These are phyloP conservation scores for Coemansia sp. DNA, from an alignment of 192 early-diverging fungal genomes.

Conservation along the genomic window DNA sequence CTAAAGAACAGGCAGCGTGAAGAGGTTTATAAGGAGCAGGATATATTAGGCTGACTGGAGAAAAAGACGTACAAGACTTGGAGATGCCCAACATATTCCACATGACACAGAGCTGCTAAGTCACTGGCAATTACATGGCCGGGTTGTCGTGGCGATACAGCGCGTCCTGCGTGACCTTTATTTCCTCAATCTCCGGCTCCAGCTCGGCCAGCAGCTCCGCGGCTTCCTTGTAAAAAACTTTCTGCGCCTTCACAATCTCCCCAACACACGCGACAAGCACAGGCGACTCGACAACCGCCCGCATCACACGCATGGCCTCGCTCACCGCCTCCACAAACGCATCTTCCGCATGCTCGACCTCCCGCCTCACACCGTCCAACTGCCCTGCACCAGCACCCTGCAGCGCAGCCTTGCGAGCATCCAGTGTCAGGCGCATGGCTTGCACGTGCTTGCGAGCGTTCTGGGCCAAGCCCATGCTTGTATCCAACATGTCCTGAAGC, in stretches of 20 bases:
- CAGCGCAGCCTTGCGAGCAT: slow-evolving; percentile 78
- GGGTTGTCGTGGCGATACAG: slow-evolving; percentile 63
- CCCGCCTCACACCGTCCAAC: slow-evolving; percentile 70
- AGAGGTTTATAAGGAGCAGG: too few species aligned
- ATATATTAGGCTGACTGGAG: too few species aligned
- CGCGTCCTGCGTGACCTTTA: slow-evolving; percentile 90
- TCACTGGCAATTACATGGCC: too few species aligned
- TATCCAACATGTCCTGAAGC: slow-evolving; percentile 65
- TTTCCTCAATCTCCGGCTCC: slow-evolving; percentile 92
- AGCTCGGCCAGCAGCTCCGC: slow-evolving; percentile 66
- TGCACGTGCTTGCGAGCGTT: slow-evolving; percentile 84
- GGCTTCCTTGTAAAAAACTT: slow-evolving; percentile 83
- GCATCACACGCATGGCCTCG: slow-evolving; percentile 94
- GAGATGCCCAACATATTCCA: too few species aligned
- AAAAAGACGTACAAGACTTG: too few species aligned
- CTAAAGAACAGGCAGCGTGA: too few species aligned
- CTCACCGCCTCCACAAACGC: slow-evolving; percentile 93
- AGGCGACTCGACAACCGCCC: slow-evolving; percentile 80
- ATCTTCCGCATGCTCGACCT: slow-evolving; percentile 93
- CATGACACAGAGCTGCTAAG: too few species aligned
- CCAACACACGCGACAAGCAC: slow-evolving; percentile 81
- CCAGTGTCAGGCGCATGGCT: slow-evolving; percentile 77
- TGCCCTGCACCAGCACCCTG: slow-evolving; percentile 68
- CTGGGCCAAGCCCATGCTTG: slow-evolving; percentile 75
- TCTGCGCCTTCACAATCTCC: slow-evolving; percentile 83